Evolutionary conservation across 768 basidiomycete genomes (phyloP), one percentile per base, ranked within the genome.

Genomic region (Boletus sp.): DNA sequence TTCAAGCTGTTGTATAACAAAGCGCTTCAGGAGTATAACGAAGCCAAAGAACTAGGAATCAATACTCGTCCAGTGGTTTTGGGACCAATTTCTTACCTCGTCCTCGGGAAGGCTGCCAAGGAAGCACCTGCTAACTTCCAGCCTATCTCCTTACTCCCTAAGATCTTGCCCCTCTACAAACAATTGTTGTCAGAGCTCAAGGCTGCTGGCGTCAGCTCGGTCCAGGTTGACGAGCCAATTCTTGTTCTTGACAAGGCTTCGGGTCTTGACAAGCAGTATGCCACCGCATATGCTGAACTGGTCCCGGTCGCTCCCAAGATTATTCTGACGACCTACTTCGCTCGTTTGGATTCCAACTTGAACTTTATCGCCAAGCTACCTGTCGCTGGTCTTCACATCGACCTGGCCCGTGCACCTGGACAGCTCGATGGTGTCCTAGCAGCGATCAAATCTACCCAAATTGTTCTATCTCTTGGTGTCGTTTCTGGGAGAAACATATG

Each of bases 401-500:
- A 99, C 73, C 86, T 98, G 63, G 88, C 90, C 78, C 94, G 95
- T 74, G 96, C 92, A 55, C 89, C 95, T 33, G 82, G 74, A 53
- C 97, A 99, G 76, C 86, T 99, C 61, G 88, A 90, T 49, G 80
- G 80, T 46, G 90, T 93, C 61, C 60, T 96, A 61, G 81, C 80
- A 44, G 94, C 93, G 55, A 72, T 98, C 74, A 97, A 94, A 81
- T 71, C 82, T 60, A 95, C 93, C 63, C 76, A 75, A 68, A 82
- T 94, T 60, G 70, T 87, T 61, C 83, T 99, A 51, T 98, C 97
- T 40, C 87, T 98, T 60, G 97, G 97, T 76, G 74, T 98, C 59
- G 91, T 99, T 62, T 98, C 97, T 45, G 97, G 97, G 53, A 94
- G 97, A 72, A 98, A 98, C 83, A 92, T 99, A 80, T 99, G 97